These are phyloP conservation scores for Talaromyces atroroseus DNA, from an alignment of 2,329 filamentous ascomycete species.

Conservation along the genomic window DNA sequence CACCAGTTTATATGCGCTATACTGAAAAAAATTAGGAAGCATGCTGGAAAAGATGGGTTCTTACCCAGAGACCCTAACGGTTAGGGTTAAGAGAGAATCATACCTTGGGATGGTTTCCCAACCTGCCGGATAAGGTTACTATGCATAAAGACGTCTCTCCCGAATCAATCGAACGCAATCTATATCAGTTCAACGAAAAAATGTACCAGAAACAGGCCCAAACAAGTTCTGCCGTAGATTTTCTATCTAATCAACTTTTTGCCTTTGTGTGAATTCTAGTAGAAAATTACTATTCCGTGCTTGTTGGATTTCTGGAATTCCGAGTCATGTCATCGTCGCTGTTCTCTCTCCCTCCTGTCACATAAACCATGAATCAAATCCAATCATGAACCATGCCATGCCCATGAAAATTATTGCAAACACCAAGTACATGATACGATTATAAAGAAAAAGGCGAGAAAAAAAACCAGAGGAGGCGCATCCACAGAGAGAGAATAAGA, in stretches of 20 bases:
- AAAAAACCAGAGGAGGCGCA: not conserved
- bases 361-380: constrained; percentile 13
- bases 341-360: not conserved
- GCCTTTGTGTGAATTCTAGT: not conserved
- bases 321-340: constrained; percentile 4
- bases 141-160: too few species aligned
- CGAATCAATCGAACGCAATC: too few species aligned
- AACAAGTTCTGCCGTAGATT: not conserved
- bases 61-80: too few species aligned
- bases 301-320: not conserved
- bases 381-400: constrained; percentile 17
- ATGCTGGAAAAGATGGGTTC: too few species aligned
- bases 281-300: not conserved
- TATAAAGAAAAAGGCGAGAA: not conserved
- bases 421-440: constrained; percentile 14
- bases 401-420: constrained; percentile 16
- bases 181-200: too few species aligned
- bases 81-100: too few species aligned
- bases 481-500: not conserved
- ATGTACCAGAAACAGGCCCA: too few species aligned
- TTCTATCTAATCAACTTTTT: constrained; percentile 1
- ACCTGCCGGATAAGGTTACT: too few species aligned
- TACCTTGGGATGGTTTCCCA: too few species aligned
- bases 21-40: too few species aligned
- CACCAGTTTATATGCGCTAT: too few species aligned